A percentile compares a stretch with the other conserved stretches of the same genome.
Conservation (phyloP, 2,329 filamentous ascomycete genomes). For the Xylariaceae sp. region DNA sequence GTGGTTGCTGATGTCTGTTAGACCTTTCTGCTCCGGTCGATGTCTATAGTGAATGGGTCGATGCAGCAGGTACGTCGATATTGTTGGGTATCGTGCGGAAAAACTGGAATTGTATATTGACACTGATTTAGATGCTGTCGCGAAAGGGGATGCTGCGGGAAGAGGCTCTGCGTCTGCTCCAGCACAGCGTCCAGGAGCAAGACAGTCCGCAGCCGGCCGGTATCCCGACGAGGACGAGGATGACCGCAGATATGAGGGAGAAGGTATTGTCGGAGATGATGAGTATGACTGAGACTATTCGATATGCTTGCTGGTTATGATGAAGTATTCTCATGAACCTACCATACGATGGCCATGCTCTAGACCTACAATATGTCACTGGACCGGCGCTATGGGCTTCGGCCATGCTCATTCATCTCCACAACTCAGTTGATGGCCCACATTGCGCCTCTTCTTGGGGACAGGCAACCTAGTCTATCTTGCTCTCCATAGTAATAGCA, state of each 20-base stretch:
- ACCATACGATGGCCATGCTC: not conserved
- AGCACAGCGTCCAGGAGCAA: conserved; percentile 21
- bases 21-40: conserved; percentile 90
- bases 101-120: conserved; percentile 16
- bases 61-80: conserved; percentile 64
- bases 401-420: not conserved
- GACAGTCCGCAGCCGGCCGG: conserved; percentile 25
- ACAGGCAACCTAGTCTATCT: not conserved
- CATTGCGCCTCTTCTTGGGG: not conserved
- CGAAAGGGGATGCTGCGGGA: conserved; percentile 43
- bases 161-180: conserved; percentile 19
- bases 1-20: conserved; percentile 40
- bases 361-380: not conserved
- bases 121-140: conserved; percentile 49
- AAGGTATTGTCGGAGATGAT: conserved; percentile 56
- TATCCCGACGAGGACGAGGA: conserved; percentile 52
- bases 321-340: not conserved
- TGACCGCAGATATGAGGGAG: conserved; percentile 54
- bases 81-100: not conserved
- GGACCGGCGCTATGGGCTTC: not conserved
- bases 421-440: not conserved
- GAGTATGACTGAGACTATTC: conserved; percentile 58
- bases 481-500: not conserved
- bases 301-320: conserved; percentile 5
- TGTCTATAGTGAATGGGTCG: conserved; percentile 97